Percentiles rank a stretch among this genome's conserved stretches.
Evolutionary conservation across 192 early-diverging fungal genomes (phyloP).

Genomic region (Coemansia umbellata): DNA sequence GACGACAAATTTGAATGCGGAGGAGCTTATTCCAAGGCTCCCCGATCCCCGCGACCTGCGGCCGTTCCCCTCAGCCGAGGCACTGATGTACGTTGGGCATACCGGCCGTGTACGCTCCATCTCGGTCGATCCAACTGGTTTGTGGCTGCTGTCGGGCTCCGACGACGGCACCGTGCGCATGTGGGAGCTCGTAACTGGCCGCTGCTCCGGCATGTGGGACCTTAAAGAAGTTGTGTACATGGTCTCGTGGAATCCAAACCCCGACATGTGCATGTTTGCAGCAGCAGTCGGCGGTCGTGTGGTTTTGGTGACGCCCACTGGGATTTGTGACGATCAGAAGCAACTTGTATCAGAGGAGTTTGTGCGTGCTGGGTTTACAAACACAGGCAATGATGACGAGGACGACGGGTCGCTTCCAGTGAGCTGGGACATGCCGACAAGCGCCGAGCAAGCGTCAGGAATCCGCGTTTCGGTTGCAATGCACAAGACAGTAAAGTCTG

Average conservation of each 20-base stretch:
- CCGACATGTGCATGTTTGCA: slow-evolving; percentile 71
- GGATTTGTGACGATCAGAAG: slow-evolving; percentile 41
- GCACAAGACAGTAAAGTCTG: slow-evolving; percentile 64
- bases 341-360: slow-evolving; percentile 37
- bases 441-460: slow-evolving; percentile 47
- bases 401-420: slow-evolving; percentile 34
- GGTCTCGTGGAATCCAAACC: slow-evolving; percentile 89
- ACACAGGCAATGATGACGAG: slow-evolving; percentile 11
- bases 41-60: slow-evolving; percentile 91
- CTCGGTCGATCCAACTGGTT: slow-evolving; percentile 89
- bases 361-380: slow-evolving; percentile 33
- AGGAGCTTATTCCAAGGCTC: slow-evolving; percentile 91
- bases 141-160: slow-evolving; percentile 83
- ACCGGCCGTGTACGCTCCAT: slow-evolving; percentile 73
- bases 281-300: slow-evolving; percentile 64
- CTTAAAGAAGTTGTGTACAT: slow-evolving; percentile 65
- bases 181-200: slow-evolving; percentile 90
- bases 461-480: slow-evolving; percentile 52
- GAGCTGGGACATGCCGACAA: slow-evolving; percentile 56
- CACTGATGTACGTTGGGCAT: slow-evolving; percentile 81
- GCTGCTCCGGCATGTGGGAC: slow-evolving; percentile 75
- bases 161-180: slow-evolving; percentile 86
- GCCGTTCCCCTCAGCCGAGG: slow-evolving; percentile 83
- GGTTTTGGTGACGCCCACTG: slow-evolving; percentile 51
- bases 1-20: slow-evolving; percentile 82